phyloP scores from a whole-genome alignment of 495 filamentous ascomycete genomes.

The Clavariopsis aquatica region DNA sequence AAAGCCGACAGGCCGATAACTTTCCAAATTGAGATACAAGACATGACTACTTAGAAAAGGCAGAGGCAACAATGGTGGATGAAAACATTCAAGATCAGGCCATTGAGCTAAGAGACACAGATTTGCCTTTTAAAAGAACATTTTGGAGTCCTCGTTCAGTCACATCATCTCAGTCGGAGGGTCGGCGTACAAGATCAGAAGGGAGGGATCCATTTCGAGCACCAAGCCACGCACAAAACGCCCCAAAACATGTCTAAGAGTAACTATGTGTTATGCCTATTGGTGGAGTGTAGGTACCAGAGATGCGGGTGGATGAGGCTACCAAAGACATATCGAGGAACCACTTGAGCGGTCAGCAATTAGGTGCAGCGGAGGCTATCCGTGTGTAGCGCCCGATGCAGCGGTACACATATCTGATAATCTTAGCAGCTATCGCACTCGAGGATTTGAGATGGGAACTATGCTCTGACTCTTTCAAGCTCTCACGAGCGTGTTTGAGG shows the following conservation, averaged over 20 bases:
- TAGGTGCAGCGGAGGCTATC: conserved; percentile 1
- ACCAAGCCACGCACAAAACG: not conserved
- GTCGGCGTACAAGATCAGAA: not conserved
- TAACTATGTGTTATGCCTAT: not conserved
- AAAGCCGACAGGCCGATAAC: not conserved
- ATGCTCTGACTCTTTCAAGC: not conserved
- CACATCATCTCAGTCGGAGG: not conserved
- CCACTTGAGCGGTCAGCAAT: not conserved
- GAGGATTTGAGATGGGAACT: not conserved
- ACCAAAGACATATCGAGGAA: not conserved
- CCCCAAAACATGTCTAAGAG: not conserved
- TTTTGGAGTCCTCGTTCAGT: not conserved
- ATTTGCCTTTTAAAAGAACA: not conserved
- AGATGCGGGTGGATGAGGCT: not conserved
- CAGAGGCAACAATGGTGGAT: not conserved
- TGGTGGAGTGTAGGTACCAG: not conserved
- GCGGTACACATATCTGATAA: not conserved
- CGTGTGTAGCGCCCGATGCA: not conserved
- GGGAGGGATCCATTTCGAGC: not conserved
- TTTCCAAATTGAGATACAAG: not conserved
- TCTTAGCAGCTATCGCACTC: not conserved
- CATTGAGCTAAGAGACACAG: not conserved
- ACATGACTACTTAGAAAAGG: not conserved
- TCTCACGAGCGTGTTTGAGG: not conserved
- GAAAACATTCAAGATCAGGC: not conserved